Conservation (phyloP, 2,329 filamentous ascomycete species). For the Berkeleyomyces rouxiae region DNA sequence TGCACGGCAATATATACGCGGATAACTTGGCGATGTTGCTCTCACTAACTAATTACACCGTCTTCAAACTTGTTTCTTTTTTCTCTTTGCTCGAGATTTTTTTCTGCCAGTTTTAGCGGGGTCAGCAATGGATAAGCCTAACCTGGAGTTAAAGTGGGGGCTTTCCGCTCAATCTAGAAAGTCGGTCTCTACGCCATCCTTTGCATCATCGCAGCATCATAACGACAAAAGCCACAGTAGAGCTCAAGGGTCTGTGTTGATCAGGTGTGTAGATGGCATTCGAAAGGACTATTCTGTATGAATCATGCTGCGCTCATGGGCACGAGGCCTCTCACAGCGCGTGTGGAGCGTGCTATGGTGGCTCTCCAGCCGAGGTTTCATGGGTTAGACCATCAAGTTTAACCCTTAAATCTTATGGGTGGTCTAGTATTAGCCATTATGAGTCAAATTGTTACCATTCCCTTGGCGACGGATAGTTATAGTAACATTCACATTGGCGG, state of each 20-base stretch:
- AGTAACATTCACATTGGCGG: no score
- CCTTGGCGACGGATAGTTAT: no score
- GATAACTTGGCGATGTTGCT: not conserved
- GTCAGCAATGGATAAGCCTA: not conserved
- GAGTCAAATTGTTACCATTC: not conserved
- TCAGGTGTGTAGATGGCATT: no score
- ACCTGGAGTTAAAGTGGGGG: not conserved
- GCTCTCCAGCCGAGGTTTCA: not conserved
- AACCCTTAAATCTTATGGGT: not conserved
- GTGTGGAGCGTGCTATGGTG: not conserved
- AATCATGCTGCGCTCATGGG: not conserved
- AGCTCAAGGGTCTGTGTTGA: no score
- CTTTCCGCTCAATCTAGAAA: not conserved
- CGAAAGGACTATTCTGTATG: not conserved
- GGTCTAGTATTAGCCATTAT: not conserved
- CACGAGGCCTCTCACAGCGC: not conserved
- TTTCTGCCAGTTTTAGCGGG: constrained; percentile 7
- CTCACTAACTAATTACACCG: not conserved
- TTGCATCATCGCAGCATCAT: not conserved
- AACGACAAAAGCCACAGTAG: no score
- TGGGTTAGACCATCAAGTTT: not conserved
- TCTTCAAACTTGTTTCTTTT: not conserved
- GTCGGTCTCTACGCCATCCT: not conserved
- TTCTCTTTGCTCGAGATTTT: not conserved
- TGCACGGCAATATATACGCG: no score